phyloP scores from a whole-genome alignment of 2,329 filamentous ascomycete species.

The Periconia macrospinosa region DNA sequence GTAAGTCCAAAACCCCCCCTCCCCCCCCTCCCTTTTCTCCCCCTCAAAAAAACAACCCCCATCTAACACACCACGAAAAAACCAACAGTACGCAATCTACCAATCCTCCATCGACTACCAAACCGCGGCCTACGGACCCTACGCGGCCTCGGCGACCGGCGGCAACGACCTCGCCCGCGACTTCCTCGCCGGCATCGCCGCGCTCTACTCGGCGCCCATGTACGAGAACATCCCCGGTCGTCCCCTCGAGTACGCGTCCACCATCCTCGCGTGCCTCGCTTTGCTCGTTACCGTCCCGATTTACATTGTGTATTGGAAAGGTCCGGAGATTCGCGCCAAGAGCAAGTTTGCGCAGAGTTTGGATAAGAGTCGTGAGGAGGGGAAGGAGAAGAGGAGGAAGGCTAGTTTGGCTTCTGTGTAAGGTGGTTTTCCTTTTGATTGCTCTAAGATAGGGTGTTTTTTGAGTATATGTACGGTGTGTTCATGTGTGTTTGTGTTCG shows the following conservation, averaged over 20 bases:
- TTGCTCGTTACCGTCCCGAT: constrained; percentile 55
- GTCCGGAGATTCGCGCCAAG: constrained; percentile 53
- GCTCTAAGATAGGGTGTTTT: too few species aligned
- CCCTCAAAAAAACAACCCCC: constrained; percentile 8
- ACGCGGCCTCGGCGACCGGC: constrained; percentile 73
- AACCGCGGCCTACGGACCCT: constrained; percentile 71
- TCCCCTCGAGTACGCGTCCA: constrained; percentile 57
- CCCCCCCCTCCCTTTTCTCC: not conserved
- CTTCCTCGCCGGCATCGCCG: constrained; percentile 72
- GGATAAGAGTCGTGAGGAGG: constrained; percentile 31
- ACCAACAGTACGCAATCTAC: constrained; percentile 62
- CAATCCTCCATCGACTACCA: constrained; percentile 80
- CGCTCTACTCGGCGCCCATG: constrained; percentile 64
- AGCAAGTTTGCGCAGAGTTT: constrained; percentile 57
- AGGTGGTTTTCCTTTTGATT: too few species aligned
- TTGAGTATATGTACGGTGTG: too few species aligned
- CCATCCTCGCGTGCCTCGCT: constrained; percentile 55
- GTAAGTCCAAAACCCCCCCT: constrained; percentile 13
- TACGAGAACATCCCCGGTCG: constrained; percentile 36
- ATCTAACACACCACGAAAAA: too few species aligned
- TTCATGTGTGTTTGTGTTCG: too few species aligned
- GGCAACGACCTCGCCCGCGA: constrained; percentile 76
- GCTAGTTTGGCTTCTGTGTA: too few species aligned
- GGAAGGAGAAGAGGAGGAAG: constrained; percentile 18
- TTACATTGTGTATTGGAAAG: constrained; percentile 60